Evolutionary conservation across 2,329 filamentous ascomycete genomes (phyloP).

Genomic region (Dendryphion nanum): DNA sequence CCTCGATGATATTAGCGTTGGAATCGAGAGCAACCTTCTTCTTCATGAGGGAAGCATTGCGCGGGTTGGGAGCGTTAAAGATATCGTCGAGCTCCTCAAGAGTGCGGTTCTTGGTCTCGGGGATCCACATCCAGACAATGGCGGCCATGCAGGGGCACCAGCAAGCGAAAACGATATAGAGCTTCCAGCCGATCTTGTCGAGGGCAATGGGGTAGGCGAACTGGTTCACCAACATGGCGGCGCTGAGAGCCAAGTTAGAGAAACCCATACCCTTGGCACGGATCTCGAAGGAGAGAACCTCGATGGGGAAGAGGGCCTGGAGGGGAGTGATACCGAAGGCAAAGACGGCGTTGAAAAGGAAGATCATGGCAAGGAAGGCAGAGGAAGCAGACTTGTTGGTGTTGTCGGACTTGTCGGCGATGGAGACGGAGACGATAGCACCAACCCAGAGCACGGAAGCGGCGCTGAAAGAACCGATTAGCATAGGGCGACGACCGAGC

Average conservation of each 20-base stretch:
- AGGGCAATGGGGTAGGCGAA: constrained; percentile 28
- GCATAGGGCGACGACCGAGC: constrained; percentile 31
- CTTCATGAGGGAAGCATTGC: constrained; percentile 21
- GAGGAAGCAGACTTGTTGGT: constrained; percentile 3
- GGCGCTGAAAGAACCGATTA: constrained; percentile 24
- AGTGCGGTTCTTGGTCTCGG: constrained; percentile 27
- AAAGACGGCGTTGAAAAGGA: constrained; percentile 34
- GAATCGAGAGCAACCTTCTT: constrained; percentile 21
- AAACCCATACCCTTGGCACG: constrained; percentile 34
- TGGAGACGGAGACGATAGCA: neutral
- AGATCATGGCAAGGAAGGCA: constrained; percentile 29
- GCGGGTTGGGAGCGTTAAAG: constrained; percentile 20
- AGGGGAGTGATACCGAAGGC: constrained; percentile 35
- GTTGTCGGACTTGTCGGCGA: neutral
- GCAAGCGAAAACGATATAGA: neutral
- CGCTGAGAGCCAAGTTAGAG: constrained; percentile 2
- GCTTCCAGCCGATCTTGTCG: constrained; percentile 20
- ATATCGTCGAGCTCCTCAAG: constrained; percentile 26
- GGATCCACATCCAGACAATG: constrained; percentile 20
- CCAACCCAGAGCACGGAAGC: constrained; percentile 22
- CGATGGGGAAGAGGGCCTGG: constrained; percentile 32
- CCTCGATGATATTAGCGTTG: constrained; percentile 18
- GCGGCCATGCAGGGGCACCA: neutral
- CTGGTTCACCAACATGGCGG: constrained; percentile 27
- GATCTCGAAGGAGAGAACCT: constrained; percentile 36